phyloP scores from a whole-genome alignment of 805 yeast genomes.

The Wickerhamomyces silvicola region DNA sequence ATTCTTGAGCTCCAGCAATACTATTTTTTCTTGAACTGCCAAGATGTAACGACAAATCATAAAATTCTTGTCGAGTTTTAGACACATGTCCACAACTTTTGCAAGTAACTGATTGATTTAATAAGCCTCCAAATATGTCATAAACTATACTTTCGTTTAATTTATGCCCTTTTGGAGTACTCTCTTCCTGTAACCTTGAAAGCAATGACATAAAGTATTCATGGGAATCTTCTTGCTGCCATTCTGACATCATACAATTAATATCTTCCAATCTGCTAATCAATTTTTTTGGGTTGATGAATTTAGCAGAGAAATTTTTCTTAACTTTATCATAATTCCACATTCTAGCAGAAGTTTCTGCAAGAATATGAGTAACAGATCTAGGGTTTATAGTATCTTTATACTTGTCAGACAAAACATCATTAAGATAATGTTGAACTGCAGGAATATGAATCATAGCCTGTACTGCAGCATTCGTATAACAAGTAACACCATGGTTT shows the following conservation, averaged over 20 bases:
- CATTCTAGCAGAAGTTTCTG: conserved; percentile 64
- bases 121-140: conserved; percentile 89
- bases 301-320: conserved; percentile 29
- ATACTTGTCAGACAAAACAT: conserved; percentile 51
- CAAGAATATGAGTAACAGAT: conserved; percentile 61
- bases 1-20: too few species aligned
- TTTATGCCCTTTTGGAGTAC: conserved; percentile 85
- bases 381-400: conserved; percentile 38
- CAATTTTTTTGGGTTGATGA: conserved; percentile 70
- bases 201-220: conserved; percentile 92
- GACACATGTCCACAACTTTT: conserved; percentile 75
- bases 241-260: conserved; percentile 92
- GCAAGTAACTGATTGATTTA: conserved; percentile 83
- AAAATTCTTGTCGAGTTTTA: conserved; percentile 86
- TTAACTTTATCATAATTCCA: conserved; percentile 48
- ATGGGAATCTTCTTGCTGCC: conserved; percentile 98
- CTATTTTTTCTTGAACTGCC: conserved; percentile 21
- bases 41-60: conserved; percentile 82
- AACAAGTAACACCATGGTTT: conserved; percentile 94
- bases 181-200: conserved; percentile 84
- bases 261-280: conserved; percentile 71
- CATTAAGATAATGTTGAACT: conserved; percentile 71
- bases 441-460: conserved; percentile 89
- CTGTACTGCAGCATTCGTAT: conserved; percentile 93
- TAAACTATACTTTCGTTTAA: conserved; percentile 75